Evolutionary conservation across 768 basidiomycete genomes (phyloP).

Genomic region (Podaxis sp.): DNA sequence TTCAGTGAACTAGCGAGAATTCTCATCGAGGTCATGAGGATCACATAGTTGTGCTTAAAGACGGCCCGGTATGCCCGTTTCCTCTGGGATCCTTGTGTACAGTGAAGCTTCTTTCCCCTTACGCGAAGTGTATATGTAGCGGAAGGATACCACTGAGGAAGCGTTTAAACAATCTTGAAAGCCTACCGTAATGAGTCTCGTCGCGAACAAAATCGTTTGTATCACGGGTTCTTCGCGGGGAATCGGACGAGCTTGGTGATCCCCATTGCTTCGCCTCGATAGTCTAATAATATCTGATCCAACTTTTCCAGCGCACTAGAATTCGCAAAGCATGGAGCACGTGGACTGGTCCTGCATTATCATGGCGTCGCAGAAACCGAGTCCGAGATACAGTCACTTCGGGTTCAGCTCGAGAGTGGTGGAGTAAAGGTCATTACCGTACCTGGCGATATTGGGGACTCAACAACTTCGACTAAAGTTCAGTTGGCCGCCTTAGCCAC

Average conservation of each 20-base stretch:
- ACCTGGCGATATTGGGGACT: constrained; percentile 61
- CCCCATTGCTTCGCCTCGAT: neutral
- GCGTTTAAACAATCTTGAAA: neutral
- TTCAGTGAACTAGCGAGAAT: neutral
- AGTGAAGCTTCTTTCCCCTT: constrained; percentile 5
- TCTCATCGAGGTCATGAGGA: constrained; percentile 6
- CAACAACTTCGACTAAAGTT: constrained; percentile 53
- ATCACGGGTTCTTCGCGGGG: constrained; percentile 75
- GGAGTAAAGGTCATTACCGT: constrained; percentile 42
- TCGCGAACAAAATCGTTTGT: constrained; percentile 54
- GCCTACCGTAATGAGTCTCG: constrained; percentile 32
- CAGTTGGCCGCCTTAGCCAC: constrained; percentile 2
- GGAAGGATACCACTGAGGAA: neutral
- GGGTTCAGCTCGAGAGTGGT: constrained; percentile 37
- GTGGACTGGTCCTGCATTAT: constrained; percentile 63
- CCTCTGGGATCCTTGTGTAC: neutral
- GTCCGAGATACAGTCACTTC: constrained; percentile 41
- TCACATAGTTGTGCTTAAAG: neutral
- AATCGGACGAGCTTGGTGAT: constrained; percentile 62
- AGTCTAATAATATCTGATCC: neutral
- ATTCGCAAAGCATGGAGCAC: constrained; percentile 60
- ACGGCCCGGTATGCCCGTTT: neutral
- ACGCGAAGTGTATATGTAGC: constrained; percentile 7
- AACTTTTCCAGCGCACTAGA: constrained; percentile 43
- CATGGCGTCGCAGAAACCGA: constrained; percentile 54